Conservation (phyloP, 495 filamentous ascomycete species). For the Neurospora sublineolata region DNA sequence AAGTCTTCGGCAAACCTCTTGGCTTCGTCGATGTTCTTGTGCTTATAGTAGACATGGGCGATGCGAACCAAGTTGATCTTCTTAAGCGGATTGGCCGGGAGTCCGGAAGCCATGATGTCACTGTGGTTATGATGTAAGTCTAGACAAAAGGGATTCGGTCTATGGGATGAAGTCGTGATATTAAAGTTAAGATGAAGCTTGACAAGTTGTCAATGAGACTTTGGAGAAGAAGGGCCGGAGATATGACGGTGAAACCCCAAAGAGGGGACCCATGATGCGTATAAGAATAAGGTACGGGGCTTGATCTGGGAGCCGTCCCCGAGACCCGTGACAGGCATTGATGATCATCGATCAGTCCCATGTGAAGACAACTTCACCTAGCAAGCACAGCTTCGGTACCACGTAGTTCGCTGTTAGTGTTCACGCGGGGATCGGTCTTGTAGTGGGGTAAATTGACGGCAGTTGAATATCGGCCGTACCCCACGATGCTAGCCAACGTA, state of each 20-base stretch:
- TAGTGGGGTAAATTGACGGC: not conserved
- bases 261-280: not conserved
- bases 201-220: not conserved
- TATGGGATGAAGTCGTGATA: not conserved
- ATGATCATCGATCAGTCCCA: not conserved
- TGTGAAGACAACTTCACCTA: not conserved
- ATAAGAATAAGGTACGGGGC: not conserved
- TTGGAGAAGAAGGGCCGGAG: not conserved
- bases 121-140: not conserved
- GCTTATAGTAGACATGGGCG: slow-evolving; percentile 47
- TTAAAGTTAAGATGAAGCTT: not conserved
- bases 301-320: not conserved
- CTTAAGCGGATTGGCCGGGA: slow-evolving; percentile 15
- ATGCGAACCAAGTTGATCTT: slow-evolving; percentile 45
- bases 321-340: not conserved
- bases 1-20: slow-evolving; percentile 44
- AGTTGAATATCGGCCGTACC: not conserved
- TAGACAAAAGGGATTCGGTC: not conserved
- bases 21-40: slow-evolving; percentile 37
- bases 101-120: slow-evolving; percentile 17
- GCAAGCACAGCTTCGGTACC: not conserved
- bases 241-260: not conserved
- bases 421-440: not conserved
- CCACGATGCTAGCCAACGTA: not conserved
- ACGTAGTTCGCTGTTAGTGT: not conserved